Base-by-base conservation (phyloP, 768 basidiomycete genomes). In the Melanogaster broomeanus region DNA sequence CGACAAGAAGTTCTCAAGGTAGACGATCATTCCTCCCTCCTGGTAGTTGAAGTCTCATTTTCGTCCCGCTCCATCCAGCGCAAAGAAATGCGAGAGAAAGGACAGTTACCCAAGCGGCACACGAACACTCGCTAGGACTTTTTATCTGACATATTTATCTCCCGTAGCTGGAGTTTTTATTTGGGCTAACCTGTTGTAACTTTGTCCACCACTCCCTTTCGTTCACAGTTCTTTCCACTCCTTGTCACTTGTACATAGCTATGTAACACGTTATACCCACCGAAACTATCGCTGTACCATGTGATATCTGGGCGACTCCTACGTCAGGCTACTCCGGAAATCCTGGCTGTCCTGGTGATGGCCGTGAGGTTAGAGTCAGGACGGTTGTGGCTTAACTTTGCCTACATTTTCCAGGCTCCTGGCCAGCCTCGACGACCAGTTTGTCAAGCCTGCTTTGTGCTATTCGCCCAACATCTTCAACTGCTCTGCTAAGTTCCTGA, bases 381-480 rank as follows among this genome's bases (percentile, higher is more conserved):
- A 11, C 13, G 12, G 13, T n/a, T n/a, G 21, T 37, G 18, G 18
- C n/a, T 12, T 37, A 11, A n/a, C 18, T 37, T 37, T 35, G 34
- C 34, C 11, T 19, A 37, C n/a, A n/a, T 10, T 37, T 16, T 37
- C n/a, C 4, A 3, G 7, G n/a, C 18, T 28, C n/a, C 27, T n/a
- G 16, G 30, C 12, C 19, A 22, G 6, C 33, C 18, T 35, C 45
- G 22, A n/a, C 46, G 10, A 45, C 42, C 22, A 69, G 49, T 39
- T 75, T 65, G 28, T 60, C 62, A 62, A 90, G 58, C 51, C 91
- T 76, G 60, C 81, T 84, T 70, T 84, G 82, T 18, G 90, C 93
- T 53, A 96, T 95, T 52, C 64, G 68, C 25, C 87, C 87, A 9
- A 95, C 75, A 61, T 91, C 91, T 31, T 62, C 66, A 22, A 95